Base-by-base conservation (phyloP, 192 early-diverging fungal genomes). In the Pilaira anomala region DNA sequence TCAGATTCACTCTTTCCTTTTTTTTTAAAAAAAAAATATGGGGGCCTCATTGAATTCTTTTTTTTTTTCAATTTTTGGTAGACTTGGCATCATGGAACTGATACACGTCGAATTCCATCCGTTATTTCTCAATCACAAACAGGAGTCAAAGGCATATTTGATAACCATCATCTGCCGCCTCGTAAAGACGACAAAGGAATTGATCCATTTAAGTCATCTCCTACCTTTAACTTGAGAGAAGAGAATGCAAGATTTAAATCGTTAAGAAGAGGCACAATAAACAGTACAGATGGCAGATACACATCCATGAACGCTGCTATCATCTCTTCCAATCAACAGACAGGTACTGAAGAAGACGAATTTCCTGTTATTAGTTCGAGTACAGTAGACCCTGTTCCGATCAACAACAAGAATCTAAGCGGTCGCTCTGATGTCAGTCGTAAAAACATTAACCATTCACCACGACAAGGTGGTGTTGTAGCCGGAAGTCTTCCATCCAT, bases 351-450 rank as follows among this genome's bases (percentile, higher is more conserved):
- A 11, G 83, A 84, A 14, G 81, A 83, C 12, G 80, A 84, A 18
- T 69, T 60, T 19, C 65, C 60, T 13, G 66, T 78, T 3, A 44
- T 75, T 7, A 82, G 77, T 46, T 77, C 76, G 6, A 81, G 78
- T 52, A 81, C 80, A 3, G 79, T 81, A 8, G 73, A 78, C 39
- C 79, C 83, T 1, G 75, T 85, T 8, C 67, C 67, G 12, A 85
- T 82, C 45, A 68, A 69, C 28, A 75, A 69, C 26, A 62, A 62
- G 39, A 46, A 54, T 1, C 45, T 55, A 2, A 55, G 54, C 28
- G 18, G 53, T 33, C 49, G 64, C 1, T 62, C 45, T 13, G 61
- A 60, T 33, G 4, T 25, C 13, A 57, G 42, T 33, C 60, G 48
- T 8, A 57, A 66, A 53, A 50, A 4, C 13, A 29, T 33, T 16